A percentile compares a stretch with the other conserved stretches of the same genome.
Conservation (phyloP, 2,329 filamentous ascomycete species). For the Botryotinia convoluta region DNA sequence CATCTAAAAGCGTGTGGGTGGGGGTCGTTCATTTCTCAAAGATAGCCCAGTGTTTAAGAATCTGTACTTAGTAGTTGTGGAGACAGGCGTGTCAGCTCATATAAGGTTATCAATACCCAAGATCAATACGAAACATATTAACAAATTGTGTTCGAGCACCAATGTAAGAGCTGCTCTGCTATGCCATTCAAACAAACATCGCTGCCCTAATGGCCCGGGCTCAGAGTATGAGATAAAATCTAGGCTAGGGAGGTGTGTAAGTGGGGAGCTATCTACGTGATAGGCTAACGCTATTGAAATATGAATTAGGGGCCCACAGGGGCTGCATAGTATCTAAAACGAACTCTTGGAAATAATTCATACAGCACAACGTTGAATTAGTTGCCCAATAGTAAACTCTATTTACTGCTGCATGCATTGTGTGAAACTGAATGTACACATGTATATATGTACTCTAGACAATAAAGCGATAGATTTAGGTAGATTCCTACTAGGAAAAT, state of each 20-base stretch:
- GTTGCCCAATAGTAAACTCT: not conserved
- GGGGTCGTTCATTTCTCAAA: not conserved
- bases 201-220: not conserved
- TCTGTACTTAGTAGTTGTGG: not conserved
- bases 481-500: not conserved
- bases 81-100: not conserved
- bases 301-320: not conserved
- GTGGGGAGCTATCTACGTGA: not conserved
- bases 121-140: not conserved
- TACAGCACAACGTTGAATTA: not conserved
- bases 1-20: not conserved
- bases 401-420: not conserved
- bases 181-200: not conserved
- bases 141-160: not conserved
- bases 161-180: not conserved
- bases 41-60: not conserved
- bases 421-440: not conserved
- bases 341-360: not conserved
- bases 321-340: not conserved
- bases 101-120: not conserved
- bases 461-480: not conserved
- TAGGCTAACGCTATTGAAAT: constrained; percentile 4
- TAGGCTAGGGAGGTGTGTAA: not conserved
- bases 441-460: not conserved
- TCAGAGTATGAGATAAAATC: not conserved